Base-by-base conservation (phyloP, 805 yeast genomes). In the Candida boidinii region DNA sequence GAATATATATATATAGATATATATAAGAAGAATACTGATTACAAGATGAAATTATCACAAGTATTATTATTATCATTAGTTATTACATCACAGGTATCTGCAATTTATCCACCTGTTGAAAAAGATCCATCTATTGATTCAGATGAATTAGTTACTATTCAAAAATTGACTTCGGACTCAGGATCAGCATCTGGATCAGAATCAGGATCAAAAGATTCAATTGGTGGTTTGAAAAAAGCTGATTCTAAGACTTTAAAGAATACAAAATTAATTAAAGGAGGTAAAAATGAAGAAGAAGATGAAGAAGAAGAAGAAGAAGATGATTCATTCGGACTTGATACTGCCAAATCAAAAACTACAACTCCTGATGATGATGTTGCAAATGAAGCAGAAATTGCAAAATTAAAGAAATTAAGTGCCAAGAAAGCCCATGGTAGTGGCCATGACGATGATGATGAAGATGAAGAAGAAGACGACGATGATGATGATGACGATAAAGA, bases 71-170 rank as follows among this genome's bases (percentile, higher is more conserved):
- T 39, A 21, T 23, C 35, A 14, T 30, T 30, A 14, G 38, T 28
- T 14, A 13, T 30, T 14, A 22, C 36, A 14, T 25, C 36, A n/a
- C 26, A 38, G 9, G 42, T 30, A 7, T 18, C 23, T 9, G 50
- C 46, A 4, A 43, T 45, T n/a, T 45, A 45, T 33, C 50, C 49
- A 18, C 39, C 46, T 4, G 44, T 42, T 7, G 24, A 32, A 3
- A 36, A 29, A 11, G 46, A 39, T 34, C 24, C 36, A 9, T 20
- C 35, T 5, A 35, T 37, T 11, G 34, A 24, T 4, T 31, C 25
- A 10, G 30, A 28, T 28, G 30, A 45, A 16, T 35, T 43, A 30
- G 49, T 43, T 14, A 42, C 45, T 17, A 42, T 45, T 34, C 49
- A 43, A 35, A n/a, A n/a, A n/a, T n/a, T n/a, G n/a, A n/a, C n/a